Evolutionary conservation across 108 stramenopile genomes (phyloP).

Genomic region (Epithemia pelagica): DNA sequence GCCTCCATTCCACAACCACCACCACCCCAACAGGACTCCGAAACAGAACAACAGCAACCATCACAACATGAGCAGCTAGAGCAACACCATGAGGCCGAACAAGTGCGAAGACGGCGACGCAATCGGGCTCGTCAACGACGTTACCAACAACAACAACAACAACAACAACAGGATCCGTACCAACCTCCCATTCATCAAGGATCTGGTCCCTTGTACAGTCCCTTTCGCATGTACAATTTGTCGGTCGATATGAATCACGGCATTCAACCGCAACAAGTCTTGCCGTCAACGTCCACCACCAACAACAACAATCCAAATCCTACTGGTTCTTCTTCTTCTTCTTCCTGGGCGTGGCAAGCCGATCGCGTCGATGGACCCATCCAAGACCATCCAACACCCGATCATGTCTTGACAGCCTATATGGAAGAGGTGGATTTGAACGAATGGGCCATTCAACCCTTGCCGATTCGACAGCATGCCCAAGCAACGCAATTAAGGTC

Average conservation of each 20-base stretch:
- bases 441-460: constrained; percentile 30
- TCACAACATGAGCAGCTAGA: neutral
- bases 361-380: neutral
- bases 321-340: no score
- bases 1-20: neutral
- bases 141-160: neutral
- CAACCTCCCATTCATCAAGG: neutral
- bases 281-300: no score
- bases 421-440: constrained; percentile 26
- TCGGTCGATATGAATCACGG: neutral
- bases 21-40: neutral
- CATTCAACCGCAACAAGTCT: neutral
- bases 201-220: neutral
- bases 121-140: no score
- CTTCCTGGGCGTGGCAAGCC: neutral
- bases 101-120: no score
- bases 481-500: neutral
- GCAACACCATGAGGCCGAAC: neutral
- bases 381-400: constrained; percentile 10
- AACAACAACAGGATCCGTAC: neutral
- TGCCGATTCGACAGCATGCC: constrained; percentile 20
- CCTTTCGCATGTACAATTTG: neutral
- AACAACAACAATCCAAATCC: neutral
- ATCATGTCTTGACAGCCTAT: constrained; percentile 23
- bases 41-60: neutral